Base-by-base conservation (phyloP, 2,329 filamentous ascomycete species). In the Alternaria angustiovoidea region DNA sequence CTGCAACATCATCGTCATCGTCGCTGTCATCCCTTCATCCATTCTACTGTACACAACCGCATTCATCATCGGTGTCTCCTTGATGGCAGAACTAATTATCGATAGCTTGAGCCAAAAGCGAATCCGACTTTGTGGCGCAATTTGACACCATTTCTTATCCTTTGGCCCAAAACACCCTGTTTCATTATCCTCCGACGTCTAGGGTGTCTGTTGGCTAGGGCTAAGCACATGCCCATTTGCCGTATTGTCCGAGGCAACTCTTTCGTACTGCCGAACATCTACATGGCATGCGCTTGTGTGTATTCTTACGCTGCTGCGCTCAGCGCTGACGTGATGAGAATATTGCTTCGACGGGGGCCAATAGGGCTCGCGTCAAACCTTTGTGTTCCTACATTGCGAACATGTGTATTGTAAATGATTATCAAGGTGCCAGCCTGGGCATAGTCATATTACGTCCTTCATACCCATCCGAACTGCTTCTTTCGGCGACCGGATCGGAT, bases 131-230 rank as follows among this genome's bases (percentile, higher is more conserved):
- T 49, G 46, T 49, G 46, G 46, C 46, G 46, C 36, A n/a, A 20
- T 28, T 20, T 18, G 14, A 30, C 44, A 28, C 28, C 28, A 30
- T 28, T 34, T 30, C 28, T 32, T 38, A 36, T 49, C 14, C 46
- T 26, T 38, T 26, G 20, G 20, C 46, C 30, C 20, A 24, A 32
- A 30, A 48, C 32, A 36, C 43, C 9, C 34, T 44, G 57, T 49
- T 54, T 57, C 60, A 58, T 61, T 57, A 39, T 55, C 58, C 61
- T 66, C 55, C 53, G 55, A 66, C 53, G 53, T 57, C 47, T 58
- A 39, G 54, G 11, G 53, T 57, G 32, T 9, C 28, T 54, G 8
- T 26, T 22, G 51, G 22, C 22, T 54, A n/a, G 22, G 42, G 16
- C 22, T 9, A 28, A 7, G 46, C 20, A 9, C 20, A 16, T 16